phyloP scores from a whole-genome alignment of 768 basidiomycete species.

The Tremella mesenterica region DNA sequence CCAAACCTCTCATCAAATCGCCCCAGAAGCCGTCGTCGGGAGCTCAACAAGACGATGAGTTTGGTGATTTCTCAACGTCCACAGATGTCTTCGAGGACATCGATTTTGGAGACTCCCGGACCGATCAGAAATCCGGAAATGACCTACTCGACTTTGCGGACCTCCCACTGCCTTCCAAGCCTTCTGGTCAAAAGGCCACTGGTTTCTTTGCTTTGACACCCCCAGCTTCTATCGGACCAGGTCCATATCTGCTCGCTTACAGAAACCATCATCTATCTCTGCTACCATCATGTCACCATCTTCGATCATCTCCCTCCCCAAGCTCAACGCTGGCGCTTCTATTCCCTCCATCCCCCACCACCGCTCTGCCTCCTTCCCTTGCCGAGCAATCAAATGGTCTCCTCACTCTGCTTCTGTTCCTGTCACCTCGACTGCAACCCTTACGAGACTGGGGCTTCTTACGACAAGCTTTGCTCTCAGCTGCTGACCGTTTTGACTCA shows the following conservation, averaged over 20 bases:
- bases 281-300: slow-evolving; percentile 41
- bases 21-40: slow-evolving; percentile 46
- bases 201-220: slow-evolving; percentile 43
- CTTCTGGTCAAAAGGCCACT: slow-evolving; percentile 19
- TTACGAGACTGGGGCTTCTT: slow-evolving; percentile 59
- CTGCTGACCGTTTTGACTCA: slow-evolving; percentile 82
- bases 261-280: slow-evolving; percentile 46
- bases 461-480: slow-evolving; percentile 59
- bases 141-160: slow-evolving; percentile 46
- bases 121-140: slow-evolving; percentile 24
- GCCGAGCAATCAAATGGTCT: slow-evolving; percentile 60
- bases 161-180: slow-evolving; percentile 38
- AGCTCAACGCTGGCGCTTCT: slow-evolving; percentile 57
- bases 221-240: slow-evolving; percentile 4
- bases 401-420: slow-evolving; percentile 63
- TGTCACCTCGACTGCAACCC: slow-evolving; percentile 64
- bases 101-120: slow-evolving; percentile 44
- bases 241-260: slow-evolving; percentile 34
- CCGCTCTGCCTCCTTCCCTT: slow-evolving; percentile 44
- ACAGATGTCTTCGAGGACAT: slow-evolving; percentile 35
- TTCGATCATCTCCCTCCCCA: slow-evolving; percentile 54
- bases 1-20: slow-evolving; percentile 1
- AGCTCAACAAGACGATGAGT: slow-evolving; percentile 61
- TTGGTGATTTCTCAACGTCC: slow-evolving; percentile 70
- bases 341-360: slow-evolving; percentile 42